These are phyloP conservation scores for Volvox reticuliferus DNA, from an alignment of 139 green algal species.

Conservation along the genomic window DNA sequence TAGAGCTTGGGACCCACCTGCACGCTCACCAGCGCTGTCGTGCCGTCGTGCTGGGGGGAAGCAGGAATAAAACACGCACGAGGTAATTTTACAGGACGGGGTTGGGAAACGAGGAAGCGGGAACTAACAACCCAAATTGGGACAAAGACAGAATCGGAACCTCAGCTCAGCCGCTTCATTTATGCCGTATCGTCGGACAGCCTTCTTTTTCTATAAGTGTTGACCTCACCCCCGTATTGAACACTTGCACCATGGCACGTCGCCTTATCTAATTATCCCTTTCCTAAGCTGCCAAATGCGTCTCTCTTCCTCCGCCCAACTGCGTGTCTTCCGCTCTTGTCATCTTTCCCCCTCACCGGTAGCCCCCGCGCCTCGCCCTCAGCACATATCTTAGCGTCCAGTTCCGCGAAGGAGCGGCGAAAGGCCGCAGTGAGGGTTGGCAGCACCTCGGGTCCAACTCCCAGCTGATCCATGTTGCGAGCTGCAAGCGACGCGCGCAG, in stretches of 20 bases:
- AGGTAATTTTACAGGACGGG: too few species aligned
- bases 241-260: too few species aligned
- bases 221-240: too few species aligned
- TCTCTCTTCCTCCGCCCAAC: neutral
- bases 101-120: too few species aligned
- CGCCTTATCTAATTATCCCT: too few species aligned
- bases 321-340: neutral
- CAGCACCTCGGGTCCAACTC: slow-evolving; percentile 8
- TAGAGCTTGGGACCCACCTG: slow-evolving; percentile 53
- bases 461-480: slow-evolving; percentile 8
- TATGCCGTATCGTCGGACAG: too few species aligned
- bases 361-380: slow-evolving; percentile 9
- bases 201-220: too few species aligned
- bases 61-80: neutral
- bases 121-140: too few species aligned
- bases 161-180: too few species aligned
- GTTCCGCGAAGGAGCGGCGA: neutral
- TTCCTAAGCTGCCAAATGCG: too few species aligned
- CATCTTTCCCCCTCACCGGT: slow-evolving; percentile 9
- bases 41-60: slow-evolving; percentile 57
- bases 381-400: slow-evolving; percentile 5
- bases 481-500: neutral
- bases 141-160: too few species aligned
- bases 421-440: neutral
- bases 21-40: slow-evolving; percentile 59